These are phyloP conservation scores for Rhizoctonia solani DNA, from an alignment of 1,284 basidiomycete genomes.

Conservation along the genomic window DNA sequence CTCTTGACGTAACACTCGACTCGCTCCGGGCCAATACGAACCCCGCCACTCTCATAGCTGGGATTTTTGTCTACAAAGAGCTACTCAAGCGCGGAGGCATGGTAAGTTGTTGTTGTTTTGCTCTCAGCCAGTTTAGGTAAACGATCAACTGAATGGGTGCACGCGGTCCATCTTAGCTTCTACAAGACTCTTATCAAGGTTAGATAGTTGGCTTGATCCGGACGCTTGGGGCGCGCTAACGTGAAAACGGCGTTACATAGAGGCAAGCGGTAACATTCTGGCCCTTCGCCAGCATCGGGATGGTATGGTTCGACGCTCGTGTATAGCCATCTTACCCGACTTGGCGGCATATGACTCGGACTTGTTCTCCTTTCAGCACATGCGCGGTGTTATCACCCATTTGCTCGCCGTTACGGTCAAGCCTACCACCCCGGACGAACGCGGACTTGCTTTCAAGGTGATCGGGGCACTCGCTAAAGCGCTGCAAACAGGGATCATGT, in stretches of 20 bases:
- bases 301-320: conserved; percentile 17
- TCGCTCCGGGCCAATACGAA: conserved; percentile 15
- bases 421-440: conserved; percentile 25
- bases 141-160: not conserved
- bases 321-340: conserved; percentile 22
- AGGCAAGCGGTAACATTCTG: conserved; percentile 28
- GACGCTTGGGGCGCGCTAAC: not conserved
- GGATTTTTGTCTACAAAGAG: conserved; percentile 25
- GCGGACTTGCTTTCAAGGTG: conserved; percentile 20
- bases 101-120: conserved; percentile 5
- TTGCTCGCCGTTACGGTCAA: conserved; percentile 8
- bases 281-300: conserved; percentile 9
- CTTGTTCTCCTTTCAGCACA: conserved; percentile 8
- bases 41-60: conserved; percentile 18
- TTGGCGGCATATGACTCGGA: conserved; percentile 19
- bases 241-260: not conserved
- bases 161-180: conserved; percentile 5
- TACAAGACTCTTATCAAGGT: conserved; percentile 30
- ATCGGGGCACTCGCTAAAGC: conserved; percentile 26
- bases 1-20: conserved; percentile 15
- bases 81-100: conserved; percentile 24
- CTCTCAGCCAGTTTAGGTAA: not conserved
- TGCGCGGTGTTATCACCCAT: conserved; percentile 15
- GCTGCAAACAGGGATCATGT: conserved; percentile 22
- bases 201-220: not conserved